Evolutionary conservation across 768 basidiomycete species (phyloP).

Genomic region (Russula sp.): DNA sequence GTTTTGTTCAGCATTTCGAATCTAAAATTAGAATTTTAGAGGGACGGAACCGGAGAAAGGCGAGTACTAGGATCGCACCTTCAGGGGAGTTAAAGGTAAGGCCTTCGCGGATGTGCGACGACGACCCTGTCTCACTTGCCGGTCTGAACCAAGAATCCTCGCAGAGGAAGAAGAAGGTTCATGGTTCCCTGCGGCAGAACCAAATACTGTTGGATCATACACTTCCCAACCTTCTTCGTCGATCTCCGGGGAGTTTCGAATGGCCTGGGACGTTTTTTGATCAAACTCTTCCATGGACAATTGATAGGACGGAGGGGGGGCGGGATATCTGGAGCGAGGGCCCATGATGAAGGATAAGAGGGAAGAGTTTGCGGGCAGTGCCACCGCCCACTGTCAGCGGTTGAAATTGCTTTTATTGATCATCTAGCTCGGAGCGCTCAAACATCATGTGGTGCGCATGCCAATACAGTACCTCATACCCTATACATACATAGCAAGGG

Average conservation of each 20-base stretch:
- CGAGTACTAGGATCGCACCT: slow-evolving; percentile 9
- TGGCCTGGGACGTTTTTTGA: slow-evolving; percentile 18
- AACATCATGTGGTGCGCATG: too few relatives aligned
- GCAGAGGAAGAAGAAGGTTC: slow-evolving; percentile 17
- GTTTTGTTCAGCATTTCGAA: neutral
- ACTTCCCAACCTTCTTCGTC: slow-evolving; percentile 25
- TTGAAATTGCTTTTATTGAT: too few relatives aligned
- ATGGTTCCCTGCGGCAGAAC: slow-evolving; percentile 17
- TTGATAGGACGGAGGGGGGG: slow-evolving; percentile 29
- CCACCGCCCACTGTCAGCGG: neutral
- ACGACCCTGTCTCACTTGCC: neutral
- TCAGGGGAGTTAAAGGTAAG: slow-evolving; percentile 8
- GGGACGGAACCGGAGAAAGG: neutral
- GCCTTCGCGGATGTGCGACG: neutral
- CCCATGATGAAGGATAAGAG: neutral
- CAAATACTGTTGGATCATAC: slow-evolving; percentile 24
- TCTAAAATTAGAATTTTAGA: neutral
- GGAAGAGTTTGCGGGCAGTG: neutral
- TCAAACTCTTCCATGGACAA: slow-evolving; percentile 23
- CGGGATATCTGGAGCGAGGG: neutral
- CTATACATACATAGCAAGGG: too few relatives aligned
- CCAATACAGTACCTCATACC: neutral
- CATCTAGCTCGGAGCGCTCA: too few relatives aligned
- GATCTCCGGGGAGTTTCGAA: slow-evolving; percentile 12
- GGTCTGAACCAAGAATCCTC: neutral